These are phyloP conservation scores for Bretschneidera sinensis DNA, from an alignment of 345 rosid genomes.

Conservation along the genomic window DNA sequence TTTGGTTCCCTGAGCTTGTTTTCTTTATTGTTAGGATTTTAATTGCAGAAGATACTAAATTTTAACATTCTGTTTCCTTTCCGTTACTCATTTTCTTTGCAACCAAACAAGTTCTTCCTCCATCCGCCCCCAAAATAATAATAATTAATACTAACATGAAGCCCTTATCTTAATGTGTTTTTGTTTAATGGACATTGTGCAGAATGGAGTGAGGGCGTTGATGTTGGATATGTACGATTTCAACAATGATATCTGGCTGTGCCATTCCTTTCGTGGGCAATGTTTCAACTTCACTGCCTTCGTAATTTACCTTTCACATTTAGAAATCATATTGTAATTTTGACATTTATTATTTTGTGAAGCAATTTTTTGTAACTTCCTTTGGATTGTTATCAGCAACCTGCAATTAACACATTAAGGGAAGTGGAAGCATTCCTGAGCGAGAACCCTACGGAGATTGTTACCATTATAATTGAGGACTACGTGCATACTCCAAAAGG, in stretches of 20 bases:
- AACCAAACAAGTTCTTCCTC: background rate
- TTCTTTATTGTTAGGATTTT: background rate
- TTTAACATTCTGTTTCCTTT: too few species aligned
- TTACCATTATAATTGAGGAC: conserved; percentile 89
- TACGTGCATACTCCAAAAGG: conserved; percentile 92
- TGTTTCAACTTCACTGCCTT: conserved; percentile 98
- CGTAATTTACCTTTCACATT: conserved; percentile 40
- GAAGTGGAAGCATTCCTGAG: conserved; percentile 90
- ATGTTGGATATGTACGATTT: conserved; percentile 99
- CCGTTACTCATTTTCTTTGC: background rate
- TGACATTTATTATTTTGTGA: background rate
- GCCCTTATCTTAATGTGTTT: background rate
- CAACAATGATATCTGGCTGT: conserved; percentile 83
- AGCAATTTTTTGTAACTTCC: conserved; percentile 5
- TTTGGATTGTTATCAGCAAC: conserved; percentile 55
- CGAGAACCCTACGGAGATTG: conserved; percentile 72
- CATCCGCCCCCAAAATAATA: too few species aligned
- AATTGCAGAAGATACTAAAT: too few species aligned
- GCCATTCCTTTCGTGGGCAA: conserved; percentile 91
- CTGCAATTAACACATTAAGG: conserved; percentile 75
- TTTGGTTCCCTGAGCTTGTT: background rate
- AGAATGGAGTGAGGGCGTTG: conserved; percentile 97
- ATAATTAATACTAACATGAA: too few species aligned
- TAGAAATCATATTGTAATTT: conserved; percentile 3
- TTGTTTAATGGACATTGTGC: conserved; percentile 21